Conservation (phyloP, 2,329 filamentous ascomycete species). For the Botrytis galanthina region DNA sequence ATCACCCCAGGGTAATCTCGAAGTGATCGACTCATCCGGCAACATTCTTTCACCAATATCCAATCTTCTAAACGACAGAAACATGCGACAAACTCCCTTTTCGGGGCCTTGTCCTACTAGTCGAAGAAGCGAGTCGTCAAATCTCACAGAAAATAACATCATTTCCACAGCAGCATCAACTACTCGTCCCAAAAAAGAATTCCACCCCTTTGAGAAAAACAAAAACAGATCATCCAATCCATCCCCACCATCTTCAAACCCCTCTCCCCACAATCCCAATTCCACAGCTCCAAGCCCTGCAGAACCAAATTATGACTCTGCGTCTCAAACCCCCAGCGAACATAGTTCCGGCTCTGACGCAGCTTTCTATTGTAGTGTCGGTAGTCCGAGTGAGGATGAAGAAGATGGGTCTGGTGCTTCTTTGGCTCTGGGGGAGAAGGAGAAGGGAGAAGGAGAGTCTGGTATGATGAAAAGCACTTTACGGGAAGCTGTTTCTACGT, state of each 20-base stretch:
- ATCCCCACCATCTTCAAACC: too few species aligned
- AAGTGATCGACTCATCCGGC: too few species aligned
- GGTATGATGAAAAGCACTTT: neutral
- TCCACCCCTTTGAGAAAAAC: rapidly evolving
- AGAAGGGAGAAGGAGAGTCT: rapidly evolving
- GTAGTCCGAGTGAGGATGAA: neutral
- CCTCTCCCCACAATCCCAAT: neutral
- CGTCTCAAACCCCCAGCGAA: neutral
- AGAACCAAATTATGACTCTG: neutral
- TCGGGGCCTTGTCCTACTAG: rapidly evolving
- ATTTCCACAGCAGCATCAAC: too few species aligned
- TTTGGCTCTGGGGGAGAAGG: neutral
- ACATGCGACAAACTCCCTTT: neutral
- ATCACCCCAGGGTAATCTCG: neutral
- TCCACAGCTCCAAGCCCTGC: neutral
- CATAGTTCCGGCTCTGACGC: constrained; percentile 2
- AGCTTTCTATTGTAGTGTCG: neutral
- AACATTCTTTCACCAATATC: too few species aligned
- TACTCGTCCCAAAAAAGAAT: neutral
- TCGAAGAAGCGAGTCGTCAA: neutral
- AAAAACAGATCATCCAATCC: neutral
- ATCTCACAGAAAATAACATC: rapidly evolving
- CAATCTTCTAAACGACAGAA: neutral
- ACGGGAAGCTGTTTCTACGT: neutral
- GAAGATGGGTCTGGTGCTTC: neutral